Base-by-base conservation (phyloP, 768 basidiomycete species). In the Boletus sp. region DNA sequence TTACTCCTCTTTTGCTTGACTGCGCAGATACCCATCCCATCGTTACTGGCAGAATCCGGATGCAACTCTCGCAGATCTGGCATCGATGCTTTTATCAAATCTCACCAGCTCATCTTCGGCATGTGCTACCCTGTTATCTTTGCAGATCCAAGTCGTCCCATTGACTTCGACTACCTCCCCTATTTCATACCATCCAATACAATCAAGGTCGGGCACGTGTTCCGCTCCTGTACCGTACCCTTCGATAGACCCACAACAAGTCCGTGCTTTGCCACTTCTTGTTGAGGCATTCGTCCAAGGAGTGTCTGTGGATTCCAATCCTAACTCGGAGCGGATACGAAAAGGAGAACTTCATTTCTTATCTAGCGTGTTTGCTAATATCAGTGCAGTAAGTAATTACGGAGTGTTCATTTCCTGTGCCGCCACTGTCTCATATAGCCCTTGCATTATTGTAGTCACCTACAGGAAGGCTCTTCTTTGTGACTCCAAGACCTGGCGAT, bases 81-180 rank as follows among this genome's bases (percentile, higher is more conserved):
- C 94, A 4, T 82, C 92, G n/a, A 98, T 98, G 96, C 78, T 98
- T 1, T 79, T 98, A 10, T 96, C 94, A n/a, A 98, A 98, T 73
- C 74, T 97, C 33, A 90, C 93, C 9, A 80, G 88, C 5, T 85
- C 90, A 41, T 77, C 88, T 2, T 71, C 80, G 0, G 80, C 88
- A 50, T 87, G 90, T 59, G 74, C 80, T 10, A 69, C 78, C 8
- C 69, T 98, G 9, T 73, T 93, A 6, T 75, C 76, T 1, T 74
- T 94, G 41, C 82, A 82, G 54, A 79, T 97, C 44, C 73, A 83
- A 3, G 74, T 94, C 42, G 76, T 90, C 17, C 70, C 75, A 9
- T 77, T 79, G 50, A 56, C 73, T 7, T 50, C 65, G 23, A 44
- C 56, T 25, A 70, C 74, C 19, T 73, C 79, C n/a, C 74, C 79